Conservation (phyloP, 2,329 filamentous ascomycete genomes). For the Gliomastix tumulicola region DNA sequence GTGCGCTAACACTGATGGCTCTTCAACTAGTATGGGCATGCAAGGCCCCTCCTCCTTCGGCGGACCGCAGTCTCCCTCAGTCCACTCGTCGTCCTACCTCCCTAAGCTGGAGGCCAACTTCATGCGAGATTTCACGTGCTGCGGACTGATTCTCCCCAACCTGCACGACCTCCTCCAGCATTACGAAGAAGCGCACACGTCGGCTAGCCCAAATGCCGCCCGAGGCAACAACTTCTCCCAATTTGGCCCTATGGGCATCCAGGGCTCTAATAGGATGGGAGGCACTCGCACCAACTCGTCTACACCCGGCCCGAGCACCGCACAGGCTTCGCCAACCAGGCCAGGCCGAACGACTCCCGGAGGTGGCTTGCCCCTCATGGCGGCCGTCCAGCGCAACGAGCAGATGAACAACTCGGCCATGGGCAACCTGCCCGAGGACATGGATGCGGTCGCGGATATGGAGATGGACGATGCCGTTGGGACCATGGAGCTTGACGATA, state of each 20-base stretch:
- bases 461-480: constrained; percentile 85
- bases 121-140: constrained; percentile 96
- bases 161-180: constrained; percentile 93
- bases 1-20: too few relatives aligned
- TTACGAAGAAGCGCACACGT: constrained; percentile 91
- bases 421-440: constrained; percentile 44
- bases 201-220: constrained; percentile 43
- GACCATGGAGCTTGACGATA: constrained; percentile 56
- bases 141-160: constrained; percentile 80
- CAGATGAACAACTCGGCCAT: constrained; percentile 34
- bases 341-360: constrained; percentile 20
- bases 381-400: constrained; percentile 13
- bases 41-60: constrained; percentile 87
- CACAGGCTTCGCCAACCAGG: constrained; percentile 17
- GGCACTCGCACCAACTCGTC: constrained; percentile 22
- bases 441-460: constrained; percentile 90
- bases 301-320: constrained; percentile 17
- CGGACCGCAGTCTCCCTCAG: constrained; percentile 76
- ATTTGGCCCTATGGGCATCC: constrained; percentile 26
- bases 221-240: constrained; percentile 32
- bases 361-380: constrained; percentile 5
- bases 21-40: too few relatives aligned
- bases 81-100: constrained; percentile 92
- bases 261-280: constrained; percentile 20
- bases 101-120: constrained; percentile 96